Evolutionary conservation across 106 monocot genomes (phyloP), one percentile per base, ranked within the genome.

Genomic region (Acorus calamus): DNA sequence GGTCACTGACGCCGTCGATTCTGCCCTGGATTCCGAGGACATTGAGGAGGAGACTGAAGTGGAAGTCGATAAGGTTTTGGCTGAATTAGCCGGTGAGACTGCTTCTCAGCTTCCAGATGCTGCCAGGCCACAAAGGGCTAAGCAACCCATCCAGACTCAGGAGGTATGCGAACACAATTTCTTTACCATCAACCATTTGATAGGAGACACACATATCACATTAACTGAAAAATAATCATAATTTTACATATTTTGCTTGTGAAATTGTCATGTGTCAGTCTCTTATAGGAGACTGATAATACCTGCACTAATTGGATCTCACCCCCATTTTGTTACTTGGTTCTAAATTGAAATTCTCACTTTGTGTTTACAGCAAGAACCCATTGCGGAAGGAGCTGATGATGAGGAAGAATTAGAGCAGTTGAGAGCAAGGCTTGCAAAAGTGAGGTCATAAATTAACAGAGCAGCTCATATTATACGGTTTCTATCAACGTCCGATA

Each of bases 61-160:
- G 63, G 96, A 98, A 58, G 84, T 98, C 5, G 87, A 98, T 53
- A 98, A 98, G 58, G 96, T 98, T 28, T 87, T 98, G 46, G 46
- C 84, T 12, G 91, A 79, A 10, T 65, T 98, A 63, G 96, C 91
- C 55, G 87, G 91, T 1, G 91, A 98, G 72, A 92, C 96, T 3
- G 72, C 59, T 13, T 76, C 91, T 42, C 79, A 88, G 60, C 83
- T 98, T 8, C 96, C 96, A 8, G 87, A 98, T 74, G 84, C 96
- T 53, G 85, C 79, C 49, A 70, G 81, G 63, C 84, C 52, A 50
- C 78, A 76, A 63, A 77, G 69, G 51, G 65, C 69, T n/a, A 78
- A 88, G 59, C 86, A 86, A 61, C 80, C 88, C 69, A 28, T 28
- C 78, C 7, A 82, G 66, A 55, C 56, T 3, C 70, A 64, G 45